Base-by-base conservation (phyloP, 2,329 filamentous ascomycete genomes). In the Pseudocercospora crystallina region DNA sequence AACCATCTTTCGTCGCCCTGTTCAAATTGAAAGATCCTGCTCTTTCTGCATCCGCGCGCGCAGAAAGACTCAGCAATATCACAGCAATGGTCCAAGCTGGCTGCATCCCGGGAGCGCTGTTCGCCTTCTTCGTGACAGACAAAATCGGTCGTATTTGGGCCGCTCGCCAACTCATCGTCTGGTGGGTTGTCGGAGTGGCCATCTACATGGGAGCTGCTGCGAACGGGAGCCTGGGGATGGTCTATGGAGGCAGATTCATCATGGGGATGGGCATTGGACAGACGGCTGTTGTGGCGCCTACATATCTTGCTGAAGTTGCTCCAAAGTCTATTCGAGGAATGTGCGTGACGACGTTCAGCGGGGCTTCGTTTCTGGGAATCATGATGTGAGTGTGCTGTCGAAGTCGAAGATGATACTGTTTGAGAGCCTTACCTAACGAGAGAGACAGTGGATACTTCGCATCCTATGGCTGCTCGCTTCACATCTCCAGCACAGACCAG, bases 81-180 rank as follows among this genome's bases (percentile, higher is more conserved):
- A 84, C 85, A 2, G 80, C 85, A 46, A 90, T 90, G 87, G 87
- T 90, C 0, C 87, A 90, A 69, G 82, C 90, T 61, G 87, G 87
- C 20, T 86, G 81, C 29, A 85, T 90, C 26, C 83, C 75, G 2
- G 87, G 87, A 45, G 84, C 86, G 34, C 74, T 87, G 20, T 76
- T 85, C 57, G 77, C 76, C 7, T 80, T 78, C 61, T 73, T 76
- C 58, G 69, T 77, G 37, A 77, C 77, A 37, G 73, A 73, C 37
- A 36, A 45, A 30, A 37, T 74, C 38, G 72, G 72, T 31, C 71
- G 72, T 57, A 54, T 74, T 5, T 73, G 71, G 69, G 71, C 72
- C 5, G 73, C 71, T 26, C 63, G 71, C n/a, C 65, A 70, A 43
- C 66, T 74, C 8, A 74, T 71, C 47, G 15, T 69, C 2, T 42